Conservation (phyloP, 306 rosid species). For the Prunus persica region DNA sequence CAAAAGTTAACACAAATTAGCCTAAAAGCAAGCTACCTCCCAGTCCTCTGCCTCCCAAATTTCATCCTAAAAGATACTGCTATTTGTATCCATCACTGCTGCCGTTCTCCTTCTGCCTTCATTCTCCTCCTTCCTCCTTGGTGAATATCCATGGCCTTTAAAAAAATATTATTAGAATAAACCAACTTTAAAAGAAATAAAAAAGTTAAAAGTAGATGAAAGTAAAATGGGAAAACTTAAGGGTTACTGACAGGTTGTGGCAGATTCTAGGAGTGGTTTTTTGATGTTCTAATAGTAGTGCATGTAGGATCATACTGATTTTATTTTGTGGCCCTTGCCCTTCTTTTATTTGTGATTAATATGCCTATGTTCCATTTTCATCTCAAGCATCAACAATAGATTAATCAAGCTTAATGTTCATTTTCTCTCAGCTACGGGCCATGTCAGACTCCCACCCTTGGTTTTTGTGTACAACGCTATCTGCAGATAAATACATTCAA, state of each 20-base stretch:
- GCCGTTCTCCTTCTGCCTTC: not conserved
- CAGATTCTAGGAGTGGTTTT: not conserved
- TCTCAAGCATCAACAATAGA: conserved; percentile 21
- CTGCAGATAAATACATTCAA: conserved; percentile 85
- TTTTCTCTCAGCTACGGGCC: conserved; percentile 89
- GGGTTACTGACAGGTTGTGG: not conserved
- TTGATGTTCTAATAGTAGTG: not conserved
- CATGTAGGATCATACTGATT: not conserved
- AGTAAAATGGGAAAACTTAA: not conserved
- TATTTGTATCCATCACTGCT: not conserved
- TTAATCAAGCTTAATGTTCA: conserved; percentile 28
- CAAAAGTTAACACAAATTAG: not conserved
- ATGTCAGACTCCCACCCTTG: conserved; percentile 96
- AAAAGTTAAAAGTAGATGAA: not conserved
- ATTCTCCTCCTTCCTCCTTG: not conserved
- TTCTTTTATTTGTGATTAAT: not conserved
- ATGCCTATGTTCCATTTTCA: conserved; percentile 3
- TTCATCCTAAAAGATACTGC: not conserved
- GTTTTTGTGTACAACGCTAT: conserved; percentile 95
- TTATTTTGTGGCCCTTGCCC: not conserved
- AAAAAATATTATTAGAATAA: not conserved
- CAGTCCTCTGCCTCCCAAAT: not conserved
- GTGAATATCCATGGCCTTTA: not conserved
- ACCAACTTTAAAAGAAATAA: not conserved
- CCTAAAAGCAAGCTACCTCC: not conserved